These are phyloP conservation scores for Arthroderma uncinatum DNA, from an alignment of 2,329 filamentous ascomycete genomes.

Conservation along the genomic window DNA sequence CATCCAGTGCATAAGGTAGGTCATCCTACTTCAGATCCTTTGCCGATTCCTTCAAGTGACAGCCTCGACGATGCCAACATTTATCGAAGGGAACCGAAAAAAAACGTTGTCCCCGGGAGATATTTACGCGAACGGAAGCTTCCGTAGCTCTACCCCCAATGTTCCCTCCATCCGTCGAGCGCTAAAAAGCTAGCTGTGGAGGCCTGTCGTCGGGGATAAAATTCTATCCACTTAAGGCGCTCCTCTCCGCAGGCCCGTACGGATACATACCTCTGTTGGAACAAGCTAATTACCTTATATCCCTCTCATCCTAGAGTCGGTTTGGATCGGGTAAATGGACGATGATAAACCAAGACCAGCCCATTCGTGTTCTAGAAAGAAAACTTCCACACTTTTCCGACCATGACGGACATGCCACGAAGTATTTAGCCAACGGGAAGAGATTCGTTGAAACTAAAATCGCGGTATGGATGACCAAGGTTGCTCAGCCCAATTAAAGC, in stretches of 20 bases:
- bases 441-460: neutral
- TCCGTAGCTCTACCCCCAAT: too few species aligned
- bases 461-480: neutral
- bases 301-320: neutral
- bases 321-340: neutral
- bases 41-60: too few species aligned
- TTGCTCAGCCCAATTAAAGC: neutral
- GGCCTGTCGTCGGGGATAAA: too few species aligned
- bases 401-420: neutral
- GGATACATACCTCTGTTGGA: neutral
- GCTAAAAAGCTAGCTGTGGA: too few species aligned
- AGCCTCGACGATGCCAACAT: too few species aligned
- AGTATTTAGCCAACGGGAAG: neutral
- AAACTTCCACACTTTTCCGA: constrained; percentile 3
- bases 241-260: neutral
- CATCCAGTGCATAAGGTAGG: too few species aligned
- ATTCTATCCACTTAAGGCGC: too few species aligned
- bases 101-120: too few species aligned
- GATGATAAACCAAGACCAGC: neutral
- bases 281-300: neutral
- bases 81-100: too few species aligned
- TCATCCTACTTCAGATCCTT: too few species aligned
- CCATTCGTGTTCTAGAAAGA: neutral
- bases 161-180: too few species aligned
- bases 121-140: too few species aligned